Percentiles rank a stretch among this genome's conserved stretches.
These are phyloP conservation scores for Debaryomyces maramus DNA, from an alignment of 805 yeast genomes.

Conservation along the genomic window DNA sequence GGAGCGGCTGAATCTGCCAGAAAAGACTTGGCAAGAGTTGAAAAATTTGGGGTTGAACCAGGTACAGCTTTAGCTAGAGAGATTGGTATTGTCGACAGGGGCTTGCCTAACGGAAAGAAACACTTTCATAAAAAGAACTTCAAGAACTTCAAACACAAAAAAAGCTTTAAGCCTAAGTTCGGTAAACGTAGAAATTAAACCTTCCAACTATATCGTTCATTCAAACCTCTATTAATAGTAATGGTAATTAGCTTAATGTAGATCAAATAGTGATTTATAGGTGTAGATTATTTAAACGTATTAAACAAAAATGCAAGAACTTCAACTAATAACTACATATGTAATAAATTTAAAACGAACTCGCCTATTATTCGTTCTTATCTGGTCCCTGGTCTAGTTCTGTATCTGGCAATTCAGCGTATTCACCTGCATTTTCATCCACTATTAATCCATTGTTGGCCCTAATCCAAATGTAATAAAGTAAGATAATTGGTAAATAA, in stretches of 20 bases:
- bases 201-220: not conserved
- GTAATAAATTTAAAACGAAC: too few relatives aligned
- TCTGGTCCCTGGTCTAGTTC: too few relatives aligned
- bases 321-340: conserved; percentile 16
- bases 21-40: conserved; percentile 66
- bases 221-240: not conserved
- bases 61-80: conserved; percentile 68
- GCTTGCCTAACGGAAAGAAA: conserved; percentile 25
- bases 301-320: too few relatives aligned
- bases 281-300: not conserved
- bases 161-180: conserved; percentile 7
- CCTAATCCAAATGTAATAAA: conserved; percentile 31
- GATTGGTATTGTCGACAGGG: conserved; percentile 52
- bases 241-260: not conserved
- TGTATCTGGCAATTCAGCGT: too few relatives aligned
- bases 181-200: conserved; percentile 1
- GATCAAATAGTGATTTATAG: not conserved
- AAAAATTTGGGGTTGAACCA: conserved; percentile 78
- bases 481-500: conserved; percentile 13
- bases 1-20: conserved; percentile 53
- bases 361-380: too few relatives aligned
- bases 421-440: conserved; percentile 17
- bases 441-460: conserved; percentile 29
- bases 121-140: conserved; percentile 8
- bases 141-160: conserved; percentile 2